These are phyloP conservation scores for Phytophthora tubulina DNA, from an alignment of 352 stramenopile species.

Conservation along the genomic window DNA sequence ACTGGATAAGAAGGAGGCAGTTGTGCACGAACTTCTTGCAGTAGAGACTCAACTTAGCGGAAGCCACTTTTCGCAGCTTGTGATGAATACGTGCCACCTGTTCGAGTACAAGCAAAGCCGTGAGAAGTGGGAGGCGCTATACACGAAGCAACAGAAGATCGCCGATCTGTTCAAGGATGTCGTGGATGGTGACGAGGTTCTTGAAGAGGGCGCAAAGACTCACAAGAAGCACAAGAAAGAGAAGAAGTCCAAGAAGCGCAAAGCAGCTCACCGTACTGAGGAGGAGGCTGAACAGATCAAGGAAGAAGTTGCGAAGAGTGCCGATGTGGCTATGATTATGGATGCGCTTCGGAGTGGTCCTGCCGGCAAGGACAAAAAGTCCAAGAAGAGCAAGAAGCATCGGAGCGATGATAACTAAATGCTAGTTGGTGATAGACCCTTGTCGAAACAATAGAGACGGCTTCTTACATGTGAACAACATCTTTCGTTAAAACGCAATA, in stretches of 20 bases:
- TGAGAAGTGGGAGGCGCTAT: constrained; percentile 80
- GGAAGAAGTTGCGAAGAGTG: constrained; percentile 48
- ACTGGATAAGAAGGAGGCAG: constrained; percentile 67
- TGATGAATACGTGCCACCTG: constrained; percentile 82
- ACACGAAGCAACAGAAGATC: constrained; percentile 87
- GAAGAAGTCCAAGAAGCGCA: constrained; percentile 63
- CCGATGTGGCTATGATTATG: constrained; percentile 78
- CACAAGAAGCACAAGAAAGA: constrained; percentile 51
- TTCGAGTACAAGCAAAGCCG: constrained; percentile 85
- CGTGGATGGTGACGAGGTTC: constrained; percentile 46
- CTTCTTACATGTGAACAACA: background rate
- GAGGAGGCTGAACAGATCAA: constrained; percentile 45
- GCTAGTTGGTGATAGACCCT: constrained; percentile 7
- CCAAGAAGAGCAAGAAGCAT: constrained; percentile 58
- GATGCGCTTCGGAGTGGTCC: constrained; percentile 57
- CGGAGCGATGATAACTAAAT: constrained; percentile 35
- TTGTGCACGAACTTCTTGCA: constrained; percentile 76
- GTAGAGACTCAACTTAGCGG: constrained; percentile 79
- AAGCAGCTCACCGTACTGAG: constrained; percentile 29
- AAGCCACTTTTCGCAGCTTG: constrained; percentile 85
- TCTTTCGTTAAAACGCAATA: too few species aligned
- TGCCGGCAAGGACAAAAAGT: constrained; percentile 47
- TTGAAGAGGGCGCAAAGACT: constrained; percentile 18
- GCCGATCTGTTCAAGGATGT: constrained; percentile 82
- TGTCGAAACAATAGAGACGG: constrained; percentile 32